These are phyloP conservation scores for Magnaporthiopsis rhizophila DNA, from an alignment of 2,329 filamentous ascomycete genomes.

Conservation along the genomic window DNA sequence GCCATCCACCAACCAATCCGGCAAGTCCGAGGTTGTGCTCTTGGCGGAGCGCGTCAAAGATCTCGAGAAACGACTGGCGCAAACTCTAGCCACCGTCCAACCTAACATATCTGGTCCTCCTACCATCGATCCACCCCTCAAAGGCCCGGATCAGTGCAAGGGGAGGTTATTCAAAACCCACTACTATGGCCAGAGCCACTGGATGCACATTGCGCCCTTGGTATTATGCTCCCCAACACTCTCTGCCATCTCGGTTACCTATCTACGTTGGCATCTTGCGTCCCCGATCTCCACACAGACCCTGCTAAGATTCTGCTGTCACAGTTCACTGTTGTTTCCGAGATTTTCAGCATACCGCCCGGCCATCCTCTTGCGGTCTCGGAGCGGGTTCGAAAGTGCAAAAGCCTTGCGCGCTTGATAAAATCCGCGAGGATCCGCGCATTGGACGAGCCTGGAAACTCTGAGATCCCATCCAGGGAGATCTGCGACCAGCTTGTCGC, in stretches of 20 bases:
- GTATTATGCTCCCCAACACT: conserved; percentile 8
- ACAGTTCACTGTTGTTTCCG: conserved; percentile 33
- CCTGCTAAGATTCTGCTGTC: neutral
- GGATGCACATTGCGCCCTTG: conserved; percentile 34
- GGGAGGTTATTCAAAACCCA: conserved; percentile 47
- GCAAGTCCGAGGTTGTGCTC: neutral
- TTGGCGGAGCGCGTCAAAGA: conserved; percentile 6
- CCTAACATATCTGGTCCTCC: conserved; percentile 9
- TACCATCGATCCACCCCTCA: conserved; percentile 6
- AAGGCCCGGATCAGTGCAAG: conserved; percentile 21
- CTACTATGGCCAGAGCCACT: conserved; percentile 49
- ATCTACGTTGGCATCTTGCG: no score
- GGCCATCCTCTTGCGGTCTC: conserved; percentile 24
- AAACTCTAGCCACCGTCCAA: conserved; percentile 20
- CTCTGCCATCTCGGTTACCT: no score
- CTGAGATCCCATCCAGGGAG: conserved; percentile 14
- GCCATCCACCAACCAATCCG: conserved; percentile 4
- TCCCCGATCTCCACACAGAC: no score
- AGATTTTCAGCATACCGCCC: conserved; percentile 26
- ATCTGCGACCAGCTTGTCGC: conserved; percentile 43
- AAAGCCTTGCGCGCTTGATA: conserved; percentile 42
- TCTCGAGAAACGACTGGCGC: neutral
- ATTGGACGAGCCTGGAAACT: conserved; percentile 8
- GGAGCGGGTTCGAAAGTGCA: conserved; percentile 33
- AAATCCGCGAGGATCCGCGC: conserved; percentile 32